These are phyloP conservation scores for Epichloe sibirici DNA, from an alignment of 2,329 filamentous ascomycete species.

Conservation along the genomic window DNA sequence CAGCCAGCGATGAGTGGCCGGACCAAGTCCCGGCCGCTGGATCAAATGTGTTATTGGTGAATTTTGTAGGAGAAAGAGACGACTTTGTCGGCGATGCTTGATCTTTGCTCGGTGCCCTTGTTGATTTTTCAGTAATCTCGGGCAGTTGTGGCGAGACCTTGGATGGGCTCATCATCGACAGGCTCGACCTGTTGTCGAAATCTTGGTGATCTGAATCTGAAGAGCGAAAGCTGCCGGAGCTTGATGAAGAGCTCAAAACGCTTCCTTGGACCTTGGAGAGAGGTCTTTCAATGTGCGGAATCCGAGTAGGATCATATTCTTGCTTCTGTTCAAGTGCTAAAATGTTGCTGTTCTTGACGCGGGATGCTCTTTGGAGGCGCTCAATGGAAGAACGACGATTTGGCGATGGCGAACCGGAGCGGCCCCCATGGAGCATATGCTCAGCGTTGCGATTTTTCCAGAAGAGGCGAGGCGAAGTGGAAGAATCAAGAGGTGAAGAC, in stretches of 20 bases:
- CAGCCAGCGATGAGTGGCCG: conserved; percentile 47
- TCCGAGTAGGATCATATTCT: conserved; percentile 75
- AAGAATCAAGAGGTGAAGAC: conserved; percentile 59
- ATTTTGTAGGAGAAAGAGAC: conserved; percentile 59
- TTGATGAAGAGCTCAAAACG: conserved; percentile 50
- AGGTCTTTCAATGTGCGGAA: conserved; percentile 71
- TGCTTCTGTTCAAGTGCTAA: conserved; percentile 85
- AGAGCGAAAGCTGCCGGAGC: conserved; percentile 39
- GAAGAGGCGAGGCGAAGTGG: conserved; percentile 71
- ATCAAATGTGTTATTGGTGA: conserved; percentile 59
- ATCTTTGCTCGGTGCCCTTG: conserved; percentile 51
- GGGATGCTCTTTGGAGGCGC: conserved; percentile 84
- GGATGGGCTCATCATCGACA: conserved; percentile 20
- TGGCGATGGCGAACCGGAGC: conserved; percentile 52
- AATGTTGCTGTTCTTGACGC: conserved; percentile 97
- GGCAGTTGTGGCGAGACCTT: conserved; percentile 10
- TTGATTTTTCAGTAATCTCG: conserved; percentile 13
- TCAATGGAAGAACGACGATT: conserved; percentile 85
- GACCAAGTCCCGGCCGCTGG: conserved; percentile 57
- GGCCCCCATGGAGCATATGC: conserved; percentile 55
- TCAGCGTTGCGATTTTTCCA: conserved; percentile 79
- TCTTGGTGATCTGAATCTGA: conserved; percentile 30
- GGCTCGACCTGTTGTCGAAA: conserved; percentile 35
- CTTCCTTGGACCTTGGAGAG: conserved; percentile 66
- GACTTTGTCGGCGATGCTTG: conserved; percentile 78